Evolutionary conservation across 306 rosid genomes (phyloP).

Genomic region (Abrus precatorius): DNA sequence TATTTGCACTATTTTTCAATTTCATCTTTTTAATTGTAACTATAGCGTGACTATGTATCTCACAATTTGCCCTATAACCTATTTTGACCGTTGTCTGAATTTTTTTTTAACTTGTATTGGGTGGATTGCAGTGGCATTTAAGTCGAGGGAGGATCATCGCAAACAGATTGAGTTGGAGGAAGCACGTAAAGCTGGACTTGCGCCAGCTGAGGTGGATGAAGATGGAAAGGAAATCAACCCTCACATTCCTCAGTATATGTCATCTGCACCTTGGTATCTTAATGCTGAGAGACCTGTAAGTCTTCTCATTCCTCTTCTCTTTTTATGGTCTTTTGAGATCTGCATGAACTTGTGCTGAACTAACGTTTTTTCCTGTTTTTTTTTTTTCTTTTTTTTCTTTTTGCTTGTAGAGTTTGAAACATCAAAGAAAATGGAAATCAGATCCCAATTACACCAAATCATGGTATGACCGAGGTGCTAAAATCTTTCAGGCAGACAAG

Average conservation of each 20-base stretch:
- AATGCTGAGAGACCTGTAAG: conserved; percentile 46
- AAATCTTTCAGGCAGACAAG: conserved; percentile 44
- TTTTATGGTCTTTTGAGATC: not conserved
- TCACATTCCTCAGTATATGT: conserved; percentile 43
- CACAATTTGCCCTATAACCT: not conserved
- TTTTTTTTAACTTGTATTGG: not conserved
- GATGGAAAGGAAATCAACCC: conserved; percentile 49
- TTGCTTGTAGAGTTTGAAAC: conserved; percentile 48
- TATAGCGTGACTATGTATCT: not conserved
- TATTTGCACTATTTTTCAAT: not conserved
- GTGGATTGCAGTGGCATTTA: conserved; percentile 41
- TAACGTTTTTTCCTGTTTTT: not conserved
- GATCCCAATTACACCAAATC: conserved; percentile 47
- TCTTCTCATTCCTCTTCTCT: not conserved
- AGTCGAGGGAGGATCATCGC: conserved; percentile 48
- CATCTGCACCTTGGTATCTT: conserved; percentile 45
- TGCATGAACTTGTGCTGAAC: not conserved
- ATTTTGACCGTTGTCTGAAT: not conserved
- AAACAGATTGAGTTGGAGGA: conserved; percentile 49
- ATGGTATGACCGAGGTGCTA: conserved; percentile 44
- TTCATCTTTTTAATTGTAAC: not conserved
- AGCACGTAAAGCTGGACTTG: conserved; percentile 46
- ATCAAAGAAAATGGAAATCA: conserved; percentile 48
- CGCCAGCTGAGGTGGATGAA: conserved; percentile 42
- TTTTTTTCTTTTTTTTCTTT: not conserved